Evolutionary conservation across 2,329 filamentous ascomycete species (phyloP).

Genomic region (Sarocladium strictum): DNA sequence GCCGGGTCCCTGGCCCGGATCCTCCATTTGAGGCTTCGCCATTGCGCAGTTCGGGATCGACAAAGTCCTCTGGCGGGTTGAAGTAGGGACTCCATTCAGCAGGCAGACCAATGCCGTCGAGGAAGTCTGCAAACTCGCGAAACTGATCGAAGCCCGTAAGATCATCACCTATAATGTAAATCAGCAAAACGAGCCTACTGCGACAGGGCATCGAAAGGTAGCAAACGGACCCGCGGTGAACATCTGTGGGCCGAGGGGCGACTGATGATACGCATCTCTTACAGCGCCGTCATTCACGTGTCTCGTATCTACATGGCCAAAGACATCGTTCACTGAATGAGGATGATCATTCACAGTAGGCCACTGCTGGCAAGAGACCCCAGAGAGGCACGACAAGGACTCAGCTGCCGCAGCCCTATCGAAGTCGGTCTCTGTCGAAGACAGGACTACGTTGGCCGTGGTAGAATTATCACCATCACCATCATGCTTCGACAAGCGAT

Average conservation of each 20-base stretch:
- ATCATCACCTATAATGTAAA: slow-evolving; percentile 3
- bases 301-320: background rate
- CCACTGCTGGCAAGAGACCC: background rate
- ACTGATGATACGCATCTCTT: slow-evolving; percentile 10
- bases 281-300: slow-evolving; percentile 6
- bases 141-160: slow-evolving; percentile 25
- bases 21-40: slow-evolving; percentile 6
- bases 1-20: slow-evolving; percentile 14
- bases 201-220: background rate
- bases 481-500: slow-evolving; percentile 31
- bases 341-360: slow-evolving; percentile 13
- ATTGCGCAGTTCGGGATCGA: slow-evolving; percentile 17
- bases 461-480: too few relatives aligned
- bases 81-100: slow-evolving; percentile 34
- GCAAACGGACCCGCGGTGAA: slow-evolving; percentile 21
- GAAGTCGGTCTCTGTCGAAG: slow-evolving; percentile 19
- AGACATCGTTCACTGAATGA: background rate
- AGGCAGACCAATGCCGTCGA: slow-evolving; percentile 30
- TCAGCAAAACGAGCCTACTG: background rate
- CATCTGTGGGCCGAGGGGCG: slow-evolving; percentile 12
- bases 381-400: background rate
- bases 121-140: slow-evolving; percentile 30
- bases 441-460: slow-evolving; percentile 10
- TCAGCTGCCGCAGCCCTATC: slow-evolving; percentile 18
- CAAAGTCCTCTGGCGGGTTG: slow-evolving; percentile 18